Evolutionary conservation across 108 stramenopile genomes (phyloP).

Genomic region (Bacterosira constricta): DNA sequence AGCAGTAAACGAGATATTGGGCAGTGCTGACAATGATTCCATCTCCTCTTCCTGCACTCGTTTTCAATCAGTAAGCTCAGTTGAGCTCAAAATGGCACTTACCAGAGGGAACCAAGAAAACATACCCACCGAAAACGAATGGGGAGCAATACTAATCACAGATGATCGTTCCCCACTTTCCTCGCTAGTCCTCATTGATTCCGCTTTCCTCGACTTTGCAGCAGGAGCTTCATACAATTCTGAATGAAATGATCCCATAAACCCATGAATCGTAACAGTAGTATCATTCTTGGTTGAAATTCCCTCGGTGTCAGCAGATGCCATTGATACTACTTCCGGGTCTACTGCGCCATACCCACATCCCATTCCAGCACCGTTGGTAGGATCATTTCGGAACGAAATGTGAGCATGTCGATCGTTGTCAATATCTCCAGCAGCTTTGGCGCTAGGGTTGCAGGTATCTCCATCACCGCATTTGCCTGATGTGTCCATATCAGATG

Average conservation of each 20-base stretch:
- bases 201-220: not conserved
- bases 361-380: conserved; percentile 50
- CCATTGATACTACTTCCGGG: conserved; percentile 38
- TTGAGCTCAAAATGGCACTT: too few relatives aligned
- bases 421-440: conserved; percentile 21
- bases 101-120: conserved; percentile 96
- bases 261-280: conserved; percentile 82
- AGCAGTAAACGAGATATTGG: not conserved
- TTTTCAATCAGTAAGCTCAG: too few relatives aligned
- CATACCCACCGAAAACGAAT: conserved; percentile 91
- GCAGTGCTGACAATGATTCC: not conserved
- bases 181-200: conserved; percentile 14
- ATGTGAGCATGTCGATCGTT: conserved; percentile 56
- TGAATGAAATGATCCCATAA: conserved; percentile 94
- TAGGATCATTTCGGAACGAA: conserved; percentile 59
- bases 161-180: conserved; percentile 20
- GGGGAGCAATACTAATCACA: conserved; percentile 90
- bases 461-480: too few relatives aligned
- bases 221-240: conserved; percentile 69
- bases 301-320: not conserved
- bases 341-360: conserved; percentile 76
- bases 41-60: too few relatives aligned
- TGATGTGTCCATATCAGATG: conserved; percentile 6
- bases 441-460: conserved; percentile 7
- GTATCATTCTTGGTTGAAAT: conserved; percentile 7